Base-by-base conservation (phyloP, 75 land plant species). In the Pseudotsuga menziesii region DNA sequence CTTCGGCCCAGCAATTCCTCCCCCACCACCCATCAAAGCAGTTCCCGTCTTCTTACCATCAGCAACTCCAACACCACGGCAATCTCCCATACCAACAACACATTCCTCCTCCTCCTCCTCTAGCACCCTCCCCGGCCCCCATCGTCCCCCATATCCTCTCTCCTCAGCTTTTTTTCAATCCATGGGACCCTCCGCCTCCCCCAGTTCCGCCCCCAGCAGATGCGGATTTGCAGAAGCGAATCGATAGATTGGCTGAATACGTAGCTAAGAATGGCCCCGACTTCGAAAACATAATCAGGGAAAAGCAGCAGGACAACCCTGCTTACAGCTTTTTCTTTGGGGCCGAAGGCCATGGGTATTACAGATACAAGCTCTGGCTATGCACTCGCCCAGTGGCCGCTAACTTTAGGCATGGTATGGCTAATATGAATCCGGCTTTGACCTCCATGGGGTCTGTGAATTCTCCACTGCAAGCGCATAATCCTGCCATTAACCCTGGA, bases 241-340 rank as follows among this genome's bases (percentile, higher is more conserved):
- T 96, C 19, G 99, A 96, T 35, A 96, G 94, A 73, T 84, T 92
- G 20, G 93, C 88, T 16, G 97, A 96, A 61, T 96, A 94, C 74
- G 73, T 89, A 52, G 88, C 79, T 52, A 96, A 92, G 91, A 96
- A 96, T 80, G 99, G 99, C 12, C 99, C 99, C 4, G 94, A 90
- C 56, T 96, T 96, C 60, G 99, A 96, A 70, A 87, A 85, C 20
- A 86, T 94, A 90, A 87, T 96, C 59, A 93, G 97, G 72, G 95
- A 91, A 52, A 94, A 90, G 80, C 92, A 96, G 78, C 83, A 86
- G 73, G 97, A 94, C 32, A 94, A 94, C 82, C 97, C 97, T 15
- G 89, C 62, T 17, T 96, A 96, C 44, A 82, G 82, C 63, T 96
- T 96, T 74, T 86, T 96, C 23, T 96, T 96, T 78, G 99, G 99